phyloP scores from a whole-genome alignment of 2,329 filamentous ascomycete species.

The Trichoderma koningiopsis region DNA sequence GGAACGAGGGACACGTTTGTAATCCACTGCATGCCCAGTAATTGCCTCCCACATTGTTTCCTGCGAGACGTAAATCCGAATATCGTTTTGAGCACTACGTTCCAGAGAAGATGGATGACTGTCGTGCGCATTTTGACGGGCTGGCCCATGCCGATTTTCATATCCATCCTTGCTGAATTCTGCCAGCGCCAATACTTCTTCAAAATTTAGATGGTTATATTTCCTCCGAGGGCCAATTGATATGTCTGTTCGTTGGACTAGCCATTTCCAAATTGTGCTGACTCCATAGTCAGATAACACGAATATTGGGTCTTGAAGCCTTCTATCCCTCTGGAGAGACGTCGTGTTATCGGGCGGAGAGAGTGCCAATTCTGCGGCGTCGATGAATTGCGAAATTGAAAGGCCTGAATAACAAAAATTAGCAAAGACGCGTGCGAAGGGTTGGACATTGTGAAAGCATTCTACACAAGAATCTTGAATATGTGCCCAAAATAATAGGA shows the following conservation, averaged over 20 bases:
- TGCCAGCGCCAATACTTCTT: neutral
- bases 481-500: neutral
- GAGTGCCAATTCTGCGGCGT: conserved; percentile 37
- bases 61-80: conserved; percentile 53
- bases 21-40: conserved; percentile 60
- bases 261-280: conserved; percentile 43
- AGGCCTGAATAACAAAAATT: conserved; percentile 32
- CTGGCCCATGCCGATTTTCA: neutral
- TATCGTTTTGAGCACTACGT: neutral
- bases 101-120: neutral
- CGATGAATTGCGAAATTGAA: conserved; percentile 37
- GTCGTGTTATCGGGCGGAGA: conserved; percentile 27
- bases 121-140: neutral
- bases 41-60: conserved; percentile 62
- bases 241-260: conserved; percentile 40
- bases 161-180: neutral
- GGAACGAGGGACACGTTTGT: conserved; percentile 58
- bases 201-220: conserved; percentile 44
- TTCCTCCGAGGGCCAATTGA: conserved; percentile 39
- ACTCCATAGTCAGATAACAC: conserved; percentile 34
- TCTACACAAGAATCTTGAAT: neutral
- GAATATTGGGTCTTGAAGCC: conserved; percentile 18
- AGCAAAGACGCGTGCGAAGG: neutral
- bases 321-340: neutral
- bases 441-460: neutral